phyloP scores from a whole-genome alignment of 371 early-diverging fungal species.

The Mucor indicus region DNA sequence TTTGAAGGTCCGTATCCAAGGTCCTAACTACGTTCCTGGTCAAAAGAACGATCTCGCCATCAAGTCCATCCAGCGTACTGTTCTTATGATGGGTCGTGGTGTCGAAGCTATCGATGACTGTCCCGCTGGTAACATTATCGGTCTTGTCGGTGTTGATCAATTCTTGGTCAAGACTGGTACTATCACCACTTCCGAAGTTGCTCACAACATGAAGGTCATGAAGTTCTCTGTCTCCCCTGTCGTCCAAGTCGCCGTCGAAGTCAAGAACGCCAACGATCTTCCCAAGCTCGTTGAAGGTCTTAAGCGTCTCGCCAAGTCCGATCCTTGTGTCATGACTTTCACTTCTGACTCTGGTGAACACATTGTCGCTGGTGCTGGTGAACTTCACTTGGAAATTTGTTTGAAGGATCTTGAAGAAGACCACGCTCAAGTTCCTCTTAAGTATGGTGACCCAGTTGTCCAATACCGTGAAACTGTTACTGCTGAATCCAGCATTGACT shows the following conservation, averaged over 20 bases:
- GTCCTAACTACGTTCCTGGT: conserved; percentile 97
- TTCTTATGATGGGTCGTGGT: conserved; percentile 99
- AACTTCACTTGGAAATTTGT: conserved; percentile 99
- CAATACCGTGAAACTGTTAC: conserved; percentile 97
- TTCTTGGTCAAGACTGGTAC: conserved; percentile 99
- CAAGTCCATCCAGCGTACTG: conserved; percentile 97
- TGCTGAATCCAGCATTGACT: conserved; percentile 77
- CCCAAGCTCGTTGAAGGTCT: conserved; percentile 99
- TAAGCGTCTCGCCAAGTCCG: conserved; percentile 98
- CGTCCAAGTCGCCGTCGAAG: conserved; percentile 97
- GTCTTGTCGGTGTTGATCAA: conserved; percentile 99
- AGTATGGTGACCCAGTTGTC: conserved; percentile 96
- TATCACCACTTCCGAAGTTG: conserved; percentile 91
- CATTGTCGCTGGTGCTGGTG: conserved; percentile 99
- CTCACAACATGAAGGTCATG: conserved; percentile 99
- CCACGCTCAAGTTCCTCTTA: conserved; percentile 98
- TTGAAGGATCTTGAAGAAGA: conserved; percentile 99
- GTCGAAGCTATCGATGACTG: conserved; percentile 99
- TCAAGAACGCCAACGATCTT: conserved; percentile 93
- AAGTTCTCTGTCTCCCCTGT: conserved; percentile 99
- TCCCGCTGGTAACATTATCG: conserved; percentile 99
- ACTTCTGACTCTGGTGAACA: conserved; percentile 97
- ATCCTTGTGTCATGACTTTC: conserved; percentile 96
- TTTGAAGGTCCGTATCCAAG: conserved; percentile 99
- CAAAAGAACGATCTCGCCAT: conserved; percentile 93